Base-by-base conservation (phyloP, 129 eudicot species). In the Arctium lappa region DNA sequence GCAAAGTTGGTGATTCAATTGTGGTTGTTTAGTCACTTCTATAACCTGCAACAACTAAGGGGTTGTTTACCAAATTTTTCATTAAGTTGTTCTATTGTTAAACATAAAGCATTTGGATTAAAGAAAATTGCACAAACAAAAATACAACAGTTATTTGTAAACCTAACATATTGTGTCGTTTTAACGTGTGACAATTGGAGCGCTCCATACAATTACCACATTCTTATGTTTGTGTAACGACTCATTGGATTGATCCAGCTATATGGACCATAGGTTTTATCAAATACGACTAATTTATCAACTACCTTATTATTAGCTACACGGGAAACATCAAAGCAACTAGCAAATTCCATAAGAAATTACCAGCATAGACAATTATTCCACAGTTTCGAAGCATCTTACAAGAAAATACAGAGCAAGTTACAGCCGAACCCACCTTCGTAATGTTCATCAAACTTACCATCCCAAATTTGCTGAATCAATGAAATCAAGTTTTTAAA, bases 341-440 rank as follows among this genome's bases (percentile, higher is more conserved):
- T 70, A 31, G 18, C 48, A 72, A 72, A 33, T 6, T 34, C 44
- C 74, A 70, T 6, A 70, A 70, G 42, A 70, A 31, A 70, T 70
- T 12, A 31, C 40, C 16, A 33, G 30, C 63, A 38, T 10, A 4
- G 5, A 63, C 53, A 36, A 78, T 62, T 65, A 4, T 74, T 27
- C 74, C 9, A 81, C 32, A 81, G 3, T 42, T 29, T 74, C 44
- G 69, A 60, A n/a, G 13, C 60, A 60, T 63, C 62, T 84, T 78
- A 78, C 87, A 78, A 56, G 83, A 79, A 63, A 63, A 79, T 83
- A 60, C 74, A 79, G 33, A 37, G 18, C 11, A 69, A 27, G 11
- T 73, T 69, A 69, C 77, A 74, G 38, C 72, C 75, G 37, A 77
- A 72, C 71, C 78, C 37, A 32, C 74, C 40, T 75, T 73, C 27